phyloP scores from a whole-genome alignment of 768 basidiomycete species.

The Podaxis sp. region DNA sequence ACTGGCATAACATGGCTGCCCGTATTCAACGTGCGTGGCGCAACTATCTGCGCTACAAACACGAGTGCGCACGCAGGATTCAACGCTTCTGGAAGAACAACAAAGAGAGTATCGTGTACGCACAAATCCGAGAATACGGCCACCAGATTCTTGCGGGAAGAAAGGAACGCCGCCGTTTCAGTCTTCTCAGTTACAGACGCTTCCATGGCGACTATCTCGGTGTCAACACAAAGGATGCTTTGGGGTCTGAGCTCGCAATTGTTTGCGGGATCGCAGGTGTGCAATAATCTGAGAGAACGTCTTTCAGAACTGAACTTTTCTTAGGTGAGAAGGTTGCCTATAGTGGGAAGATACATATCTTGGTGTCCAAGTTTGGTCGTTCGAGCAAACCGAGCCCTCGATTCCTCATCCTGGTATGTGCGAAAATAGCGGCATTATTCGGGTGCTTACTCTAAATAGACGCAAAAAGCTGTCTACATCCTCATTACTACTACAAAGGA shows the following conservation, averaged over 20 bases:
- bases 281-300: slow-evolving; percentile 17
- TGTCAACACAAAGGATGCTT: slow-evolving; percentile 72
- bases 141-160: slow-evolving; percentile 87
- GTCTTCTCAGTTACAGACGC: slow-evolving; percentile 88
- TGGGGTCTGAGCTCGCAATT: slow-evolving; percentile 70
- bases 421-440: background rate
- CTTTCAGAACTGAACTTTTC: background rate
- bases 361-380: slow-evolving; percentile 80
- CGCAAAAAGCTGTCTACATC: slow-evolving; percentile 81
- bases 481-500: slow-evolving; percentile 58
- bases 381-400: slow-evolving; percentile 92
- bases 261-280: slow-evolving; percentile 73
- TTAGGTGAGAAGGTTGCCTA: slow-evolving; percentile 77
- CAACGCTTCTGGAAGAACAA: slow-evolving; percentile 99
- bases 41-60: slow-evolving; percentile 92
- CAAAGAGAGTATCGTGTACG: slow-evolving; percentile 88
- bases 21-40: slow-evolving; percentile 96
- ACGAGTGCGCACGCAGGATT: slow-evolving; percentile 92
- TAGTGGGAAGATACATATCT: slow-evolving; percentile 73
- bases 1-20: slow-evolving; percentile 99
- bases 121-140: slow-evolving; percentile 89
- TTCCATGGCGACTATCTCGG: slow-evolving; percentile 97
- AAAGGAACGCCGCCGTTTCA: slow-evolving; percentile 92
- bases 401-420: slow-evolving; percentile 80
- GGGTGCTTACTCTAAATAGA: slow-evolving; percentile 38